Percentiles rank a stretch among this genome's conserved stretches.
phyloP scores from a whole-genome alignment of 768 basidiomycete species.

The Pleurotus tuber-regium region DNA sequence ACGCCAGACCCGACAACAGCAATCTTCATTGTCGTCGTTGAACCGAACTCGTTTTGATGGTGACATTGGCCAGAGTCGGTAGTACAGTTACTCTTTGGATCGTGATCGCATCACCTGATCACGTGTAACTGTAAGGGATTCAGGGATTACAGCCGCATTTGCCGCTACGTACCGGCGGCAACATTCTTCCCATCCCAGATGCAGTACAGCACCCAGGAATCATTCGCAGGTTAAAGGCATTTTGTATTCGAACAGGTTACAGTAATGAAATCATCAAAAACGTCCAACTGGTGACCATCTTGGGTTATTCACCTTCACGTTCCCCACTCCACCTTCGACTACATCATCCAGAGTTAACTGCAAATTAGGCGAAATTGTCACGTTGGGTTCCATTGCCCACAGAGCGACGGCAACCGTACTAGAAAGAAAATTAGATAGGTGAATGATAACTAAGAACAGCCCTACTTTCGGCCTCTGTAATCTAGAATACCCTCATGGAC shows the following conservation, averaged over 20 bases:
- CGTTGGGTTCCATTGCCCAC: conserved; percentile 59
- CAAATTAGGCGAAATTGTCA: conserved; percentile 47
- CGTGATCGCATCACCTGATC: too few species aligned
- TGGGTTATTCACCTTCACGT: conserved; percentile 57
- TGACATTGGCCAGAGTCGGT: too few species aligned
- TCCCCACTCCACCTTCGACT: conserved; percentile 64
- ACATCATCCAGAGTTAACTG: conserved; percentile 52
- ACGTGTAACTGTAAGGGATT: too few species aligned
- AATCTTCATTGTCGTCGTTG: conserved; percentile 43
- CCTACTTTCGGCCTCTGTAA: conserved; percentile 70
- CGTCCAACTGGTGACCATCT: conserved; percentile 43
- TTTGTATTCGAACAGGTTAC: too few species aligned
- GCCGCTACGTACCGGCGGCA: too few species aligned
- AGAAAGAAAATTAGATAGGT: background rate
- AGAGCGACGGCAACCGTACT: conserved; percentile 64
- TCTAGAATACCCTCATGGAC: conserved; percentile 80
- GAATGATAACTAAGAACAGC: conserved; percentile 6
- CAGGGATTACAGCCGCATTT: too few species aligned
- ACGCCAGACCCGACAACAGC: conserved; percentile 78
- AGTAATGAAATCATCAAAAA: too few species aligned
- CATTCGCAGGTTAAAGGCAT: too few species aligned
- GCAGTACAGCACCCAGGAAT: too few species aligned
- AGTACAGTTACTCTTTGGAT: too few species aligned
- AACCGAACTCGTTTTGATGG: too few species aligned
- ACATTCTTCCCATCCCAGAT: too few species aligned